phyloP scores from a whole-genome alignment of 192 early-diverging fungal genomes.

The Helicostylum pulchrum region DNA sequence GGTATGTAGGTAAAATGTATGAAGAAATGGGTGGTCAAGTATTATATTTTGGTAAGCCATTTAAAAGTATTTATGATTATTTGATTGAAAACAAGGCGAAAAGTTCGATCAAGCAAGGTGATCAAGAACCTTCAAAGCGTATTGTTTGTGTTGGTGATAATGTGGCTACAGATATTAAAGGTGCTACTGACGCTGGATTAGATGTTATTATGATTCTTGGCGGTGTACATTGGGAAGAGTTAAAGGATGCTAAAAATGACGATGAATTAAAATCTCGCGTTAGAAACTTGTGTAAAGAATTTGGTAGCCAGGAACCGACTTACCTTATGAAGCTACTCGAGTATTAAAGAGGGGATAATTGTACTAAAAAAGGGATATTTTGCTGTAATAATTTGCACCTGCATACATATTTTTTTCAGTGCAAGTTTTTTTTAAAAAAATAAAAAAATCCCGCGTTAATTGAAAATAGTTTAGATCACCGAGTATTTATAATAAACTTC shows the following conservation, averaged over 20 bases:
- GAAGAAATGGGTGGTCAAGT: slow-evolving; percentile 28
- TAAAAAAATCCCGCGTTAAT: no score
- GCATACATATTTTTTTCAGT: no score
- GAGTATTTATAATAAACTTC: no score
- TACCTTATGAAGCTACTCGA: slow-evolving; percentile 22
- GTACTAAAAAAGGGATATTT: no score
- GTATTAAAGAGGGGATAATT: slow-evolving; percentile 3
- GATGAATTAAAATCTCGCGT: slow-evolving; percentile 12
- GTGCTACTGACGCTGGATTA: slow-evolving; percentile 23
- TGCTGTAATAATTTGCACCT: no score
- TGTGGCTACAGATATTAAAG: slow-evolving; percentile 25
- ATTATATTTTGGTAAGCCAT: slow-evolving; percentile 36
- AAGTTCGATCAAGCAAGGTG: background rate
- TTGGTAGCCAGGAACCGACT: slow-evolving; percentile 19
- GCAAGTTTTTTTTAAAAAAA: no score
- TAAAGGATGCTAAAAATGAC: slow-evolving; percentile 13
- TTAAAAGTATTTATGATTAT: slow-evolving; percentile 26
- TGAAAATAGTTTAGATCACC: no score
- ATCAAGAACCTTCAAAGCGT: background rate
- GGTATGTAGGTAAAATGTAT: slow-evolving; percentile 28
- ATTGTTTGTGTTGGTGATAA: slow-evolving; percentile 32
- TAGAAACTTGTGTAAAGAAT: slow-evolving; percentile 12
- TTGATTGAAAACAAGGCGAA: slow-evolving; percentile 10
- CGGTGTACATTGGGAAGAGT: slow-evolving; percentile 21
- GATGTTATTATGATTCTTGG: slow-evolving; percentile 28